Evolutionary conservation across 2,329 filamentous ascomycete species (phyloP).

Genomic region (Penicillium janthinellum): DNA sequence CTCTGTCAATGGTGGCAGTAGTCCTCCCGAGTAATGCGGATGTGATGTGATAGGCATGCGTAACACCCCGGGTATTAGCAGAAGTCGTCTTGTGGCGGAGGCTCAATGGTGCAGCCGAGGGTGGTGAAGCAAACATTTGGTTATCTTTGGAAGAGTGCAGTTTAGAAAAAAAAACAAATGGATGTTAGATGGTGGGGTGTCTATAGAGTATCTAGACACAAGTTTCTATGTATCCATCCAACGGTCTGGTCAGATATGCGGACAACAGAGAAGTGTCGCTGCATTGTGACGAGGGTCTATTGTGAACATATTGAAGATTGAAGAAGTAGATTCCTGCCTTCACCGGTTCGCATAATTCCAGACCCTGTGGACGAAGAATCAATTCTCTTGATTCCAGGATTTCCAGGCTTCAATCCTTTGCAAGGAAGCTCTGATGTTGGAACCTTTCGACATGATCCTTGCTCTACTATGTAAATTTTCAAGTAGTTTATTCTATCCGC

Average conservation of each 20-base stretch:
- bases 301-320: neutral
- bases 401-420: neutral
- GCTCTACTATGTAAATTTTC: no score
- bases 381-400: neutral
- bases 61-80: conserved; percentile 9
- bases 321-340: neutral
- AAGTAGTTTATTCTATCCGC: no score
- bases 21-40: neutral
- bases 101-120: neutral
- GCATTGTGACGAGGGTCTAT: neutral
- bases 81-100: neutral
- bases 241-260: neutral
- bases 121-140: neutral
- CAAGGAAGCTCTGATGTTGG: no score
- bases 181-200: neutral
- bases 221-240: no score
- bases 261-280: neutral
- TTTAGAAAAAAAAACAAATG: neutral
- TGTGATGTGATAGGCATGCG: conserved; percentile 9
- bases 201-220: neutral
- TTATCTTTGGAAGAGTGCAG: neutral
- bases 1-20: neutral
- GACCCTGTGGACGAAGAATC: no score
- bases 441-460: no score
- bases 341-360: neutral